Evolutionary conservation across 257 asterid species (phyloP), one percentile per base, ranked within the genome.

Genomic region (Petunia axillaris): DNA sequence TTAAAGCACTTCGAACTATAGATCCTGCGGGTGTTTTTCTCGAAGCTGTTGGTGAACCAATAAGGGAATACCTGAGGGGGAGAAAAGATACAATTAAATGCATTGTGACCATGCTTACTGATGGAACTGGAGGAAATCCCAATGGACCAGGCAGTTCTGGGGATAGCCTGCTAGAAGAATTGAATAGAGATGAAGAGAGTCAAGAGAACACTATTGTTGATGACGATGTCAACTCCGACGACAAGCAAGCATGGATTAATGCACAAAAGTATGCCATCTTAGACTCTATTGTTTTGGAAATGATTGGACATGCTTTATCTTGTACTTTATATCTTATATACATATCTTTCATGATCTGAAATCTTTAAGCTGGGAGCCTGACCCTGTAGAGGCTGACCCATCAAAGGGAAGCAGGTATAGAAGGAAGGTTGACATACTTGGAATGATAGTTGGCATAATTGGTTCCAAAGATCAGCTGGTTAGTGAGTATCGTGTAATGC

Each of bases 401-500:
- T 79, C 88, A 50, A 95, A 93, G 91, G 97, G 95, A 68, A 93
- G 98, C 83, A 91, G 91, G 86, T 78, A 83, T 78, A 84, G 93
- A 75, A 89, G 97, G 89, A 95, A 92, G 94, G 94, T 91, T 81
- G 97, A 95, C 90, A 89, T 93, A 83, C 98, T 95, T 88, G 98
- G 97, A 53, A 93, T 93, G 98, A 87, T 93, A 79, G 97, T 95
- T 80, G 94, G 97, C 84, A 92, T 95, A 82, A 92, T 95, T 84
- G 99, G 99, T 82, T 95, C 99, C 5, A 93, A 95, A 88, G 99
- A 95, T 89, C 99, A 95, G 91, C 90, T 95, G 87, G 97, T 95
- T 77, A 93, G 88, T 68, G 99, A 95, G 86, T 95, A 95, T 85
- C 97, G 98, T 85, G 97, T 95, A 79, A 95, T 93, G 99, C 90